A percentile compares a stretch with the other conserved stretches of the same genome.
These are phyloP conservation scores for Xerocomus spinulosus DNA, from an alignment of 768 basidiomycete genomes.

Conservation along the genomic window DNA sequence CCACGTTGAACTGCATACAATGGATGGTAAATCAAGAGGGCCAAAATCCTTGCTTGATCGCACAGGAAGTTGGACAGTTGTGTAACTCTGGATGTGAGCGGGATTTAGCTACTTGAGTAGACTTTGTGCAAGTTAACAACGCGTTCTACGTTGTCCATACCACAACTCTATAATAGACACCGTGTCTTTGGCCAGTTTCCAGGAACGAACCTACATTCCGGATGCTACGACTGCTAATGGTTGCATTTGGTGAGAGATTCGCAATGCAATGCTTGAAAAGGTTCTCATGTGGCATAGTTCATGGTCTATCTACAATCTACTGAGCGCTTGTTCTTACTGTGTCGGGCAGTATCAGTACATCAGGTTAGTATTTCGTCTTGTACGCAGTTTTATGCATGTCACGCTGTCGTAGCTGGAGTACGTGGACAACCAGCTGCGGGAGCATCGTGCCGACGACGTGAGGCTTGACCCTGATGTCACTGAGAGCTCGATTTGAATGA, in stretches of 20 bases:
- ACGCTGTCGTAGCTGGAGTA: constrained; percentile 17
- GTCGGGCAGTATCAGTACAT: constrained; percentile 4
- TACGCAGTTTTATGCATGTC: not conserved
- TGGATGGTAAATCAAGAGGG: constrained; percentile 10
- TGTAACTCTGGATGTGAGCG: constrained; percentile 18
- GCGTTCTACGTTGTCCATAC: not conserved
- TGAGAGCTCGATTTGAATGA: not conserved
- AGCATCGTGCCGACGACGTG: constrained; percentile 17
- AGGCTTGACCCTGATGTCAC: not conserved
- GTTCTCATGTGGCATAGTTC: constrained; percentile 17
- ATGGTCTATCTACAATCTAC: constrained; percentile 29
- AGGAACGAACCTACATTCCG: constrained; percentile 19
- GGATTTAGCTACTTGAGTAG: not conserved
- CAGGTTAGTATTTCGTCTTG: constrained; percentile 9
- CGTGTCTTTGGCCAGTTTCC: constrained; percentile 12
- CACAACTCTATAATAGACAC: constrained; percentile 10
- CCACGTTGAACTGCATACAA: constrained; percentile 7
- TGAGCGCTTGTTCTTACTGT: constrained; percentile 26
- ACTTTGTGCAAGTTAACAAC: not conserved
- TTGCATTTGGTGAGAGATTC: constrained; percentile 22
- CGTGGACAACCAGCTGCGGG: constrained; percentile 17
- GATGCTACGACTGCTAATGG: constrained; percentile 8
- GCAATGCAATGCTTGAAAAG: not conserved
- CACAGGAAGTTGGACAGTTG: constrained; percentile 15
- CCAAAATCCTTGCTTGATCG: constrained; percentile 15